Evolutionary conservation across 345 rosid species (phyloP).

Genomic region (Geranium rotundifolium): DNA sequence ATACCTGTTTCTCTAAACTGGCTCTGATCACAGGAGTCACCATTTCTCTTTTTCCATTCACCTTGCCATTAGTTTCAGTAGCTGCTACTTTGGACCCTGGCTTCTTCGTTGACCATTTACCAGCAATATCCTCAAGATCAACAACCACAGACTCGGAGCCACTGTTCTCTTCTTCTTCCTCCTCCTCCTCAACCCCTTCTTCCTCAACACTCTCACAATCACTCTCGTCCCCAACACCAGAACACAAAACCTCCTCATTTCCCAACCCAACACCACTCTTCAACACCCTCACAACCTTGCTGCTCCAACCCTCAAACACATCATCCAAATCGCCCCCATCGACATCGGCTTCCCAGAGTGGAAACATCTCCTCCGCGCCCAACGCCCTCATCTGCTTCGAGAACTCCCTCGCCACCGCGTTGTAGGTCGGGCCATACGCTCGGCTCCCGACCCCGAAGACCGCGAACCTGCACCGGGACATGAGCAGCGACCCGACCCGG

Average conservation of each 20-base stretch:
- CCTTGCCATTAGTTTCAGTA: conserved; percentile 41
- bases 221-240: conserved; percentile 19
- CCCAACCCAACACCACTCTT: conserved; percentile 31
- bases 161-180: conserved; percentile 15
- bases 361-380: conserved; percentile 62
- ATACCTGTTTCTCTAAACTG: conserved; percentile 86
- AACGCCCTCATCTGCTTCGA: conserved; percentile 50
- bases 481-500: conserved; percentile 69
- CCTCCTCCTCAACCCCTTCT: conserved; percentile 3
- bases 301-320: conserved; percentile 59
- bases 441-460: conserved; percentile 90
- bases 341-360: conserved; percentile 62
- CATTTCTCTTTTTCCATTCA: conserved; percentile 65
- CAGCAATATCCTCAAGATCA: conserved; percentile 94
- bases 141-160: conserved; percentile 32
- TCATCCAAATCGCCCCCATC: conserved; percentile 56
- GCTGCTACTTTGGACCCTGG: conserved; percentile 12
- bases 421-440: conserved; percentile 54
- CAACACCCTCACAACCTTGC: conserved; percentile 38
- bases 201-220: conserved; percentile 25
- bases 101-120: conserved; percentile 70
- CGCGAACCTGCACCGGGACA: conserved; percentile 52
- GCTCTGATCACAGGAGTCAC: conserved; percentile 93
- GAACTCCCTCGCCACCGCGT: conserved; percentile 65
- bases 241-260: conserved; percentile 13